Conservation (phyloP, 2,329 filamentous ascomycete species). For the Rhinocladiella mackenziei region DNA sequence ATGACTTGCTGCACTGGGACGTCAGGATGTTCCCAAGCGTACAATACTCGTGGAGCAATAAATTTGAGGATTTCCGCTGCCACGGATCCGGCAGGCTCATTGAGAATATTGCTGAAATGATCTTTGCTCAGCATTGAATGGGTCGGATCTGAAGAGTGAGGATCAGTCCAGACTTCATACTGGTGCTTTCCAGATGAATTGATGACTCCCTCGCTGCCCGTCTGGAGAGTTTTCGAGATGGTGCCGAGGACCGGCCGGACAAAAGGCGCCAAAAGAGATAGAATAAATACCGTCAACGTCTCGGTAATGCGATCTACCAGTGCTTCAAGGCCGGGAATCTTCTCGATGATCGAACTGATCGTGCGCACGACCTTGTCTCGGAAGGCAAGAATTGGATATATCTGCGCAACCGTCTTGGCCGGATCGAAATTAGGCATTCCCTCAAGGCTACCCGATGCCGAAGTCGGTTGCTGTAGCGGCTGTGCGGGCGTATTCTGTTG, state of each 20-base stretch:
- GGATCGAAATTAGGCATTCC: conserved; percentile 78
- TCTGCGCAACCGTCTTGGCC: conserved; percentile 69
- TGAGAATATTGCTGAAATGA: conserved; percentile 75
- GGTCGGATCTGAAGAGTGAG: conserved; percentile 70
- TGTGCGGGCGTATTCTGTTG: conserved; percentile 2
- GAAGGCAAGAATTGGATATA: conserved; percentile 93
- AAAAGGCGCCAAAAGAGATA: conserved; percentile 87
- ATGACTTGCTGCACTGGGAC: conserved; percentile 79
- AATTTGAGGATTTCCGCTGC: conserved; percentile 78
- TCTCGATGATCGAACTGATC: conserved; percentile 80
- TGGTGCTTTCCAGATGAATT: conserved; percentile 68
- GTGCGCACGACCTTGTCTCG: conserved; percentile 87
- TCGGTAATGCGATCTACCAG: conserved; percentile 94
- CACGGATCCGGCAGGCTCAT: conserved; percentile 70
- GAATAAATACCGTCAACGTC: conserved; percentile 83
- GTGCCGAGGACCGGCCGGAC: conserved; percentile 85
- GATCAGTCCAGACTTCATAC: conserved; percentile 75
- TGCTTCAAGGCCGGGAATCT: conserved; percentile 82
- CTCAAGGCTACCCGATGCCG: conserved; percentile 55
- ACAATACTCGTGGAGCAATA: conserved; percentile 78
- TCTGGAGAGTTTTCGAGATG: conserved; percentile 78
- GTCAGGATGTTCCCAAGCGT: conserved; percentile 85
- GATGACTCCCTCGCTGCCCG: conserved; percentile 71
- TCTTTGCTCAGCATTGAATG: conserved; percentile 82
- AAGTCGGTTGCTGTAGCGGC: conserved; percentile 21